Conservation (phyloP, 805 yeast genomes). For the Schwanniomyces pseudopolymorphus region DNA sequence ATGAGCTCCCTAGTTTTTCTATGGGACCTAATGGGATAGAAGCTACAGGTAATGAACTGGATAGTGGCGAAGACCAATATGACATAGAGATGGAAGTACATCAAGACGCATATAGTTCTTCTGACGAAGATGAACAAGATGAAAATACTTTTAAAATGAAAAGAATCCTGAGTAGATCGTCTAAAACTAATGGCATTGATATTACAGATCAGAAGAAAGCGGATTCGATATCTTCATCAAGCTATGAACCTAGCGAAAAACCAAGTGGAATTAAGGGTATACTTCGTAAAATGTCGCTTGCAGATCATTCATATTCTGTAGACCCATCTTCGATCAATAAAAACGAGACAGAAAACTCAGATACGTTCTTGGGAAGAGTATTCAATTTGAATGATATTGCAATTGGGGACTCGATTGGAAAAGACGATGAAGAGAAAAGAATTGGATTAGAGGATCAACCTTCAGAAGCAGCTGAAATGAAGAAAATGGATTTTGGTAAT, state of each 20-base stretch:
- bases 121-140: conserved; percentile 4
- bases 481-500: conserved; percentile 39
- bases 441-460: conserved; percentile 16
- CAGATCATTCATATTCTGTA: conserved; percentile 27
- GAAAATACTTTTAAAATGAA: conserved; percentile 3
- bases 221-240: conserved; percentile 8
- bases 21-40: conserved; percentile 7
- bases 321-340: conserved; percentile 12
- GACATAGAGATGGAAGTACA: conserved; percentile 1
- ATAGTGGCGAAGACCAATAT: conserved; percentile 7
- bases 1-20: conserved; percentile 23
- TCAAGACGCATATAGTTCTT: background rate
- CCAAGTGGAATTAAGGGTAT: conserved; percentile 24
- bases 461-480: conserved; percentile 44
- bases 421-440: conserved; percentile 40
- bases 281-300: conserved; percentile 35
- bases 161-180: conserved; percentile 1
- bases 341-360: conserved; percentile 22
- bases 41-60: conserved; percentile 10
- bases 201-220: conserved; percentile 20
- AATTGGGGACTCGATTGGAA: conserved; percentile 19
- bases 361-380: conserved; percentile 40
- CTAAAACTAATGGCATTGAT: conserved; percentile 18
- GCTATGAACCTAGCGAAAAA: conserved; percentile 8
- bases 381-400: conserved; percentile 25